These are phyloP conservation scores for Tubosaeta sp. DNA, from an alignment of 768 basidiomycete genomes.

Conservation along the genomic window DNA sequence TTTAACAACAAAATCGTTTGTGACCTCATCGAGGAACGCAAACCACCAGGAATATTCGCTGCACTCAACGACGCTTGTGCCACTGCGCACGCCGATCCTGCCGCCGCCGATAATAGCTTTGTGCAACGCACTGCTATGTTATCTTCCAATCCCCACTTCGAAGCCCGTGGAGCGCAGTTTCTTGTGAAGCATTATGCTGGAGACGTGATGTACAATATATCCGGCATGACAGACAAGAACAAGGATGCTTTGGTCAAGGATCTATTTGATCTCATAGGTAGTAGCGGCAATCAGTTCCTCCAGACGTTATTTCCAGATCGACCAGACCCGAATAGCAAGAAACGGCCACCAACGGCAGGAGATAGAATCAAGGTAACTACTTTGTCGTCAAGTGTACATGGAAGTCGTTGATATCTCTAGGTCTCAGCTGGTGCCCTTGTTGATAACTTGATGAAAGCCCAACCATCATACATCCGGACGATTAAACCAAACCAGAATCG, in stretches of 20 bases:
- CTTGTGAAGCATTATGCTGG: conserved; percentile 96
- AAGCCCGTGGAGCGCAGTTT: conserved; percentile 91
- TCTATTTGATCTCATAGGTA: conserved; percentile 80
- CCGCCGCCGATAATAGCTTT: conserved; percentile 96
- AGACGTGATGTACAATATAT: conserved; percentile 96
- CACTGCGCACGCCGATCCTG: conserved; percentile 95
- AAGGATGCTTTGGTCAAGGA: conserved; percentile 97
- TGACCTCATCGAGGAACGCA: conserved; percentile 93
- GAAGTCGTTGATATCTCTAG: conserved; percentile 34
- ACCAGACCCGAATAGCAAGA: conserved; percentile 95
- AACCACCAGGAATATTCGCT: conserved; percentile 96
- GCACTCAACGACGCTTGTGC: conserved; percentile 99
- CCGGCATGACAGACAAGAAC: conserved; percentile 99
- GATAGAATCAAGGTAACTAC: conserved; percentile 87
- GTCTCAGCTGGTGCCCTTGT: conserved; percentile 93
- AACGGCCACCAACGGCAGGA: conserved; percentile 94
- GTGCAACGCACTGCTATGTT: conserved; percentile 83
- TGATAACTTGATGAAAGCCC: conserved; percentile 95
- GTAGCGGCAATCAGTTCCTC: conserved; percentile 79
- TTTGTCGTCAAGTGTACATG: not conserved
- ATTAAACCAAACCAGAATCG: conserved; percentile 99
- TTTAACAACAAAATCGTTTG: conserved; percentile 99
- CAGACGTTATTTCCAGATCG: conserved; percentile 89
- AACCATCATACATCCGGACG: conserved; percentile 97
- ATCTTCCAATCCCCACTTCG: conserved; percentile 88